Conservation (phyloP, 768 basidiomycete species). For the Cytidiella melzeri region DNA sequence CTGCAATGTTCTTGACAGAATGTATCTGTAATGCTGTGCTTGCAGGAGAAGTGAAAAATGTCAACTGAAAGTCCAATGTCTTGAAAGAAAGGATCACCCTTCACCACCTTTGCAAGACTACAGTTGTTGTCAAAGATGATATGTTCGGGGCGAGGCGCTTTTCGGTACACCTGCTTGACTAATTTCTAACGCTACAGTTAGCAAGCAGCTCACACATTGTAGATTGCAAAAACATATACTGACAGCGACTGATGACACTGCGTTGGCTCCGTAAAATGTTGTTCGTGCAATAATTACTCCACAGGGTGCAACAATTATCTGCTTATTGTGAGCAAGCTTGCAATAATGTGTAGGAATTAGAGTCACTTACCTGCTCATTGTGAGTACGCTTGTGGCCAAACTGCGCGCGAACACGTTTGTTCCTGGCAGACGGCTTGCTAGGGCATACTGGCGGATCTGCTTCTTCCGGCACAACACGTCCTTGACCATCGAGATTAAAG, state of each 20-base stretch:
- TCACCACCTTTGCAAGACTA: slow-evolving; percentile 18
- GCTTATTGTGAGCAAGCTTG: slow-evolving; percentile 22
- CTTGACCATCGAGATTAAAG: no score
- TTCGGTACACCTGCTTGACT: slow-evolving; percentile 2
- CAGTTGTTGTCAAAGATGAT: slow-evolving; percentile 26
- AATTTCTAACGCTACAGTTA: slow-evolving; percentile 10
- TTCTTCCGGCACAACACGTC: no score
- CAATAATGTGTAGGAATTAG: slow-evolving; percentile 15
- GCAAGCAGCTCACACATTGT: not conserved
- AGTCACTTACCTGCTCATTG: slow-evolving; percentile 21
- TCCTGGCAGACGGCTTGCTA: no score
- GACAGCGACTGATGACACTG: slow-evolving; percentile 8
- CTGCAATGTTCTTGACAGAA: slow-evolving; percentile 25
- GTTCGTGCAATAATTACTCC: no score
- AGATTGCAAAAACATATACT: slow-evolving; percentile 6
- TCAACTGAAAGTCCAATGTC: slow-evolving; percentile 26
- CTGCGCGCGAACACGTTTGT: not conserved
- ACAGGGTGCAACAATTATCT: slow-evolving; percentile 19
- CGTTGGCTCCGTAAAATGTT: slow-evolving; percentile 19
- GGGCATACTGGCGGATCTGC: no score
- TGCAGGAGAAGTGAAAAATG: slow-evolving; percentile 31
- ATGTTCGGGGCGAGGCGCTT: slow-evolving; percentile 19
- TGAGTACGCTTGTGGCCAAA: slow-evolving; percentile 22
- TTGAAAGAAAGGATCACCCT: slow-evolving; percentile 15
- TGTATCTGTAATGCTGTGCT: slow-evolving; percentile 25